These are phyloP conservation scores for Linum usitatissimum DNA, from an alignment of 345 rosid genomes.

Conservation along the genomic window DNA sequence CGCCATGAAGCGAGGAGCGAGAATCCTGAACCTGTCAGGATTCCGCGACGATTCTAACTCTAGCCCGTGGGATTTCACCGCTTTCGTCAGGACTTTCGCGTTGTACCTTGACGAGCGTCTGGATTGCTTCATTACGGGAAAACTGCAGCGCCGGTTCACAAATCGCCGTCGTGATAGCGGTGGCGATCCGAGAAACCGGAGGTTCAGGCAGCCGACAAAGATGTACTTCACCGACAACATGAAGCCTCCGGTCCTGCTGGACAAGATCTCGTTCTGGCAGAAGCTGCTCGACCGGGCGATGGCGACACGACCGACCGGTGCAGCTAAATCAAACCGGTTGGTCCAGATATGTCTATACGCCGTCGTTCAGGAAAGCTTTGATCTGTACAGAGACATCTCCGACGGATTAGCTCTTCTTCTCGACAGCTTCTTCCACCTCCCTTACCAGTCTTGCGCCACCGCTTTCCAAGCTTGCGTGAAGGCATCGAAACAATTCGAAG, in stretches of 20 bases:
- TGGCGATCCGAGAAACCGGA: constrained; percentile 8
- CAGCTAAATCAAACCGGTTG: constrained; percentile 41
- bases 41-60: constrained; percentile 62
- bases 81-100: constrained; percentile 51
- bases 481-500: constrained; percentile 59
- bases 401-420: constrained; percentile 50
- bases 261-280: constrained; percentile 56
- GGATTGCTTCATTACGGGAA: constrained; percentile 58
- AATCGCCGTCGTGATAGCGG: not conserved
- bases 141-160: constrained; percentile 40
- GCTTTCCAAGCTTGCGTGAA: constrained; percentile 55
- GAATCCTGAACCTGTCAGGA: constrained; percentile 53
- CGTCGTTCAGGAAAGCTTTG: constrained; percentile 62
- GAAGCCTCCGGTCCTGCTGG: constrained; percentile 54
- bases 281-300: constrained; percentile 61
- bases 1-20: constrained; percentile 64
- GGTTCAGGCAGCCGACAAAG: constrained; percentile 11
- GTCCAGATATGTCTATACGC: constrained; percentile 42
- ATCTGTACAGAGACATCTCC: constrained; percentile 57
- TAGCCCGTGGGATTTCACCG: constrained; percentile 68
- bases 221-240: constrained; percentile 33
- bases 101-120: constrained; percentile 61
- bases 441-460: constrained; percentile 42
- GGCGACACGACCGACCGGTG: constrained; percentile 50
- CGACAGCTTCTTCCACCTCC: constrained; percentile 66